Evolutionary conservation across 169 alveolate species (phyloP).

Genomic region (Plasmodium malariae): DNA sequence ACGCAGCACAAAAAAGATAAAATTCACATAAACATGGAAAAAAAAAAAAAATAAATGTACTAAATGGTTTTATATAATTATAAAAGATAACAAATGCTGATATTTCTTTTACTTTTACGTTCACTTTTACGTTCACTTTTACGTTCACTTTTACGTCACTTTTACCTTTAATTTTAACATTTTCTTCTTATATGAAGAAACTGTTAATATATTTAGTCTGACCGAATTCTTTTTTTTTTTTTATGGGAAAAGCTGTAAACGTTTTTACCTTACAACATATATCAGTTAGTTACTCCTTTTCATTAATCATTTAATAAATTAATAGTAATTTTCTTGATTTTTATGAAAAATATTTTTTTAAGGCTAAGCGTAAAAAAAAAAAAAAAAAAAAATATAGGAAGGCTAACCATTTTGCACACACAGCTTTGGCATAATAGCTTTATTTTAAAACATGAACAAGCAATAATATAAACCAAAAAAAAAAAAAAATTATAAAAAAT

Average conservation of each 20-base stretch:
- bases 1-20: too few relatives aligned
- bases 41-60: not conserved
- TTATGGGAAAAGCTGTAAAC: slow-evolving; percentile 15
- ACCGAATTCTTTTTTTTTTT: not conserved
- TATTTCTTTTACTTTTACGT: too few relatives aligned
- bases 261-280: slow-evolving; percentile 12
- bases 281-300: slow-evolving; percentile 12
- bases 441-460: slow-evolving; percentile 5
- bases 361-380: not conserved
- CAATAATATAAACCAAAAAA: slow-evolving; percentile 7
- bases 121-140: too few relatives aligned
- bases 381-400: slow-evolving; percentile 1
- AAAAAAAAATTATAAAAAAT: slow-evolving; percentile 16
- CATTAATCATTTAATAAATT: slow-evolving; percentile 1
- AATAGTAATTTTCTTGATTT: slow-evolving; percentile 9
- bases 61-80: slow-evolving; percentile 1
- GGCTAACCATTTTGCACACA: slow-evolving; percentile 50
- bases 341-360: not conserved
- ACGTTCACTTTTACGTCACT: too few relatives aligned
- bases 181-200: too few relatives aligned
- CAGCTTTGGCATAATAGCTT: slow-evolving; percentile 8
- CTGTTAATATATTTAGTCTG: not conserved
- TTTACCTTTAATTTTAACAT: too few relatives aligned
- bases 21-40: slow-evolving; percentile 4
- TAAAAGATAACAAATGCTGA: slow-evolving; percentile 8